A percentile compares a stretch with the other conserved stretches of the same genome.
phyloP scores from a whole-genome alignment of 2,329 filamentous ascomycete genomes.

The Trichophyton equinum region DNA sequence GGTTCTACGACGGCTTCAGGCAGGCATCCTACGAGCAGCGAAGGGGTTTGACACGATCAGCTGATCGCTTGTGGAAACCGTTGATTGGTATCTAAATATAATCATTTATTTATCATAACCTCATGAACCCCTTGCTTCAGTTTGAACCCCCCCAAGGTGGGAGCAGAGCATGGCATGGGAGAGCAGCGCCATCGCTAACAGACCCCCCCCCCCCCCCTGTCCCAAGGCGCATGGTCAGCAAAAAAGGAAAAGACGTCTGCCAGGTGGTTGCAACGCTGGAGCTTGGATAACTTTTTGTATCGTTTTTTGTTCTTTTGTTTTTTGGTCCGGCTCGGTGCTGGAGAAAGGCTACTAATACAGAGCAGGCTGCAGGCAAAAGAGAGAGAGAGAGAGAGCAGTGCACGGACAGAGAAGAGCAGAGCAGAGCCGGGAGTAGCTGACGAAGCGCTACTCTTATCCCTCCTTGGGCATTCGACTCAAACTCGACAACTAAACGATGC shows the following conservation, averaged over 20 bases:
- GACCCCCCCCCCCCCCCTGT: no score
- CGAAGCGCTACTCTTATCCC: not conserved
- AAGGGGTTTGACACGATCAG: not conserved
- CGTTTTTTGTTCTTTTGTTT: not conserved
- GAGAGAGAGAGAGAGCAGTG: not conserved
- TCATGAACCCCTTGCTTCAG: not conserved
- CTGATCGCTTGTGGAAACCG: conserved; percentile 1
- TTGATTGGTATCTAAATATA: conserved; percentile 4
- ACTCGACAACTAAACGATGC: not conserved
- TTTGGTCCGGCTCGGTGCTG: not conserved
- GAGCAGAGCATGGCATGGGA: no score
- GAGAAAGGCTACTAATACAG: not conserved
- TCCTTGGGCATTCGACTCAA: no score
- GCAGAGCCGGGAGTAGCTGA: not conserved
- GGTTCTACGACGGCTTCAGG: not conserved
- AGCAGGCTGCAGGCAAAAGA: not conserved
- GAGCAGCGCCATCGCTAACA: not conserved
- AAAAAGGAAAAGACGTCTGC: not conserved
- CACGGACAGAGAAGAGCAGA: no score
- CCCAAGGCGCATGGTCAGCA: not conserved
- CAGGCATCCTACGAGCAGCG: not conserved
- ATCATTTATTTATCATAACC: not conserved
- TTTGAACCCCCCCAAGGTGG: not conserved
- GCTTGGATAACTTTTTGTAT: not conserved
- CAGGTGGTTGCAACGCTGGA: not conserved